Evolutionary conservation across 106 monocot species (phyloP), one percentile per base, ranked within the genome.

Genomic region (Apostasia ramifera): DNA sequence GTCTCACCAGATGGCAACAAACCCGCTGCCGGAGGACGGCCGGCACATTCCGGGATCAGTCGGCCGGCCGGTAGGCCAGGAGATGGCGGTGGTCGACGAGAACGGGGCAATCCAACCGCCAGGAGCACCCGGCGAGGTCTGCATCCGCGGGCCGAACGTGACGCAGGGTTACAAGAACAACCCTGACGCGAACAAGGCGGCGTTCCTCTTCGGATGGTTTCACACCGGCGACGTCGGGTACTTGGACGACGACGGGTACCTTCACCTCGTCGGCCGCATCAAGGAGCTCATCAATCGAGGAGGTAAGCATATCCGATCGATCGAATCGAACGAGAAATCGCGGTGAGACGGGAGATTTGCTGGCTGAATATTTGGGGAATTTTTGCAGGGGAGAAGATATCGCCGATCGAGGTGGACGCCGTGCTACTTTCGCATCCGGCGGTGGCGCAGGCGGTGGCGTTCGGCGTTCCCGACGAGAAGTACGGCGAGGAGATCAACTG

Each of bases 201-300:
- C 92, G 1, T 97, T 92, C 71, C 11, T 44, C 63, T 85, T 84
- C 74, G 97, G 81, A 37, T 98, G 97, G 97, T 93, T 98, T 58
- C 97, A 92, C 68, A 90, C 97, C 13, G 97, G 97, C 54, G 97
- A 90, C 55, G 11, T 90, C 12, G 97, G 87, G 12, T 87, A 63
- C 43, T 1, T 98, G 6, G 97, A 98, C 76, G 66, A 62, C 6
- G 97, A 92, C 38, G 92, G 97, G 0, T 98, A 87, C 65, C 68
- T 98, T 38, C 82, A 78, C 68, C 79, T 98, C 46, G 97, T 93
- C 41, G 97, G 92, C 4, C 66, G 97, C 15, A 98, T 98, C 83
- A 98, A 98, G 74, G 97, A 98, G 79, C 92, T 98, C 53, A 87
- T 98, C 67, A 98, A 98, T 69, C 83, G 97, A 40, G 97, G 97